Evolutionary conservation across 495 filamentous ascomycete genomes (phyloP), one percentile per base, ranked within the genome.

Genomic region (Tuber brumale): DNA sequence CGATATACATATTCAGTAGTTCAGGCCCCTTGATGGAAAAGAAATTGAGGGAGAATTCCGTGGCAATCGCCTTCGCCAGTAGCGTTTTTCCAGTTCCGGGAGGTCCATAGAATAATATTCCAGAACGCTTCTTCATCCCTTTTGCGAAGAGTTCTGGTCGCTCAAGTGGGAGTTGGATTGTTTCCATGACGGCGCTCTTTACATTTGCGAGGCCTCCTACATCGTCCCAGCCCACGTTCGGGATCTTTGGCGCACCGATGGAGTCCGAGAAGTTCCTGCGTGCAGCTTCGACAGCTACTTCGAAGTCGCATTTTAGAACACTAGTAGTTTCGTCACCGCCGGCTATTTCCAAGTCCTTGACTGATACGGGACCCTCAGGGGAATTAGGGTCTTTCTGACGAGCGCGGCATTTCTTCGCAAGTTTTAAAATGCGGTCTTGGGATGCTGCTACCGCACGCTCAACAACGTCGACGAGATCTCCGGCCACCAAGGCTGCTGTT

Each of bases 1-100:
- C 95, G 83, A 99, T 98, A 82, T 99, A 99, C 95, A 98, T 99
- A 82, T 99, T 99, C 27, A 99, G 89, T 80, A 99, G 84, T 85
- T 99, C 95, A 1, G 95, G 95, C 3, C 95, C 95, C 85, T 99
- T 99, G 84, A 99, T 93, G 72, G 91, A 94, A 89, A 99, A 98
- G 88, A 99, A 99, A 79, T 99, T 99, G 82, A 99, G 88, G 72
- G 93, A 96, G 86, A 97, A 98, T 80, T 98, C 95, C 0, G 96
- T 98, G 1, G 95, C 95, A 81, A 99, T 98, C 57, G 95, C 95
- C 86, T 98, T 98, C 46, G 95, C 95, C 42, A 99, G 89, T 37
- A 99, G 86, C 0, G 95, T 99, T 85, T 99, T 99, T 45, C 95
- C 95, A 7, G 96, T 98, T 73, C 95, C 95, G 0, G 95, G 95